These are phyloP conservation scores for Lenwebbia sp. DNA, from an alignment of 345 rosid species.

Conservation along the genomic window DNA sequence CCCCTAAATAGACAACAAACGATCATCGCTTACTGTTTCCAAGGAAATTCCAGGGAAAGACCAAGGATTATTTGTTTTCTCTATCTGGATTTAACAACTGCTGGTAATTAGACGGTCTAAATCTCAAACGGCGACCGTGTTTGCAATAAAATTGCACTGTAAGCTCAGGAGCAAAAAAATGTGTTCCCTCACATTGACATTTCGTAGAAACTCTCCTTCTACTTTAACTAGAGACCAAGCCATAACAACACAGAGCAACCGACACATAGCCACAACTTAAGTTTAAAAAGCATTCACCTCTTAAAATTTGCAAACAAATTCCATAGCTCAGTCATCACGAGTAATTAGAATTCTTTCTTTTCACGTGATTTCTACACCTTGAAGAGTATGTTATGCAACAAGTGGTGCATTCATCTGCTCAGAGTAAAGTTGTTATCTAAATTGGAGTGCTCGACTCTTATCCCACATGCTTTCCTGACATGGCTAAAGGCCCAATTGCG, in stretches of 20 bases:
- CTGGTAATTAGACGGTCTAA: background rate
- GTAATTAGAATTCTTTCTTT: background rate
- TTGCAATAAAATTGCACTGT: background rate
- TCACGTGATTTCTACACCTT: background rate
- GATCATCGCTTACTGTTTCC: background rate
- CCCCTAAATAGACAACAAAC: background rate
- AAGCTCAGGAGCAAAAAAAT: background rate
- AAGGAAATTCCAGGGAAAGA: background rate
- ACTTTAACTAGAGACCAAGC: background rate
- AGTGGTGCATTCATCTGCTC: background rate
- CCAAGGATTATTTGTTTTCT: background rate
- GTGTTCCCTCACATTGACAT: background rate
- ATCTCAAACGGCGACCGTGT: background rate
- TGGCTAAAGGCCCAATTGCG: background rate
- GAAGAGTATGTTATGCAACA: background rate
- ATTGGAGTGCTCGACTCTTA: background rate
- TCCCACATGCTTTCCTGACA: background rate
- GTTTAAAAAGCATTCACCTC: background rate
- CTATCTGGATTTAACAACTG: background rate
- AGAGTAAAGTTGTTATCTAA: background rate
- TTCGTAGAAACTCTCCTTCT: background rate
- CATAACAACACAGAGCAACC: background rate
- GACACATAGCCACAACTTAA: background rate
- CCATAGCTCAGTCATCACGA: background rate
- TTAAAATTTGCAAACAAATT: background rate